Evolutionary conservation across 2,329 filamentous ascomycete species (phyloP).

Genomic region (Aspergillus fumigatiaffinis): DNA sequence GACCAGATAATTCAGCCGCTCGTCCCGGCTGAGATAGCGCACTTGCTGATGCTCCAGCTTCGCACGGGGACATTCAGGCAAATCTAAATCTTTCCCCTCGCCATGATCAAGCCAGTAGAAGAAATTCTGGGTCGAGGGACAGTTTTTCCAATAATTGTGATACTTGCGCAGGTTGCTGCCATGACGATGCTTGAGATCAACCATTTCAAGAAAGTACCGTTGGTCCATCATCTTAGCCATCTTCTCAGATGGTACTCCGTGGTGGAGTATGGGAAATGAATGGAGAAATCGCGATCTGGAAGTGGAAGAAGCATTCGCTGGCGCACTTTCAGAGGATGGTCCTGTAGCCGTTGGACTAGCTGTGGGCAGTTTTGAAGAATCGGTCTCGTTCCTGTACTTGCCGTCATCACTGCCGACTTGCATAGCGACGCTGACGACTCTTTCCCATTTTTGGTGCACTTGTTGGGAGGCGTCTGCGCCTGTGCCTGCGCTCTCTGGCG

Average conservation of each 20-base stretch:
- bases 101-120: slow-evolving; percentile 92
- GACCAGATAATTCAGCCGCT: slow-evolving; percentile 76
- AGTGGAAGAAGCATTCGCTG: neutral
- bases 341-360: neutral
- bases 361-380: neutral
- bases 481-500: slow-evolving; percentile 3
- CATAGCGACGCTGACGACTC: slow-evolving; percentile 65
- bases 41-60: slow-evolving; percentile 74
- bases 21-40: slow-evolving; percentile 77
- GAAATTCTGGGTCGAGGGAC: slow-evolving; percentile 78
- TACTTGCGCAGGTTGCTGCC: slow-evolving; percentile 78
- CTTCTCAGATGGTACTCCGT: slow-evolving; percentile 54
- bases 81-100: slow-evolving; percentile 65
- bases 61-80: slow-evolving; percentile 69
- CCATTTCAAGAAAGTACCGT: slow-evolving; percentile 82
- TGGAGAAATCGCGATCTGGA: slow-evolving; percentile 22
- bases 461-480: slow-evolving; percentile 25
- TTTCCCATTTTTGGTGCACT: slow-evolving; percentile 71
- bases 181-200: slow-evolving; percentile 81
- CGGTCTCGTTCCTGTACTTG: slow-evolving; percentile 33
- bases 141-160: slow-evolving; percentile 77
- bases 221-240: slow-evolving; percentile 77
- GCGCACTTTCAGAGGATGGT: neutral
- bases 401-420: slow-evolving; percentile 67
- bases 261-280: slow-evolving; percentile 25